These are phyloP conservation scores for Cyclotella choctawhatcheeana DNA, from an alignment of 108 stramenopile species.

Conservation along the genomic window DNA sequence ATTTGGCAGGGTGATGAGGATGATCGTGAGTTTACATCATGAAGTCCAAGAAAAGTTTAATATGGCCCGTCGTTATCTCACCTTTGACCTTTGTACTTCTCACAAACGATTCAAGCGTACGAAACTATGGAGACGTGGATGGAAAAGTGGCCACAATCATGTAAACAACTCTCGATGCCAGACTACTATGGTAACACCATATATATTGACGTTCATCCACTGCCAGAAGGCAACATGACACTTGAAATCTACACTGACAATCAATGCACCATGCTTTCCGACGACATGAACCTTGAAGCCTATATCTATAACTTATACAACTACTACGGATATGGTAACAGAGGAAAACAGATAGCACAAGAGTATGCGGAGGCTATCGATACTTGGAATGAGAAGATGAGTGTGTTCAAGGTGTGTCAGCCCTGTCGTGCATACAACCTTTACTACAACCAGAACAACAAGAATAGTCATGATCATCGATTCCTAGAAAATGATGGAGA, in stretches of 20 bases:
- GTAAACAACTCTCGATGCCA: conserved; percentile 17
- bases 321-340: conserved; percentile 16
- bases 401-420: conserved; percentile 40
- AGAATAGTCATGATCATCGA: conserved; percentile 3
- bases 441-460: neutral
- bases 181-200: conserved; percentile 31
- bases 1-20: conserved; percentile 36
- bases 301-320: conserved; percentile 22
- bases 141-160: conserved; percentile 35
- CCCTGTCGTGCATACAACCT: conserved; percentile 46
- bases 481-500: conserved; percentile 25
- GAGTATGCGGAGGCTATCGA: conserved; percentile 8
- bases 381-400: conserved; percentile 41
- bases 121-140: conserved; percentile 41
- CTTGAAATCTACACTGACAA: conserved; percentile 31
- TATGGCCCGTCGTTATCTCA: no score
- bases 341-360: conserved; percentile 13
- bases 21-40: conserved; percentile 26
- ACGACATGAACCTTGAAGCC: conserved; percentile 9
- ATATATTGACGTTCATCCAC: conserved; percentile 18
- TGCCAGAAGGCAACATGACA: conserved; percentile 40
- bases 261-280: conserved; percentile 16
- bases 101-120: conserved; percentile 6
- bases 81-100: neutral
- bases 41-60: no score